Evolutionary conservation across 2,329 filamentous ascomycete species (phyloP), one percentile per base, ranked within the genome.

Genomic region (Endothia cerciana): DNA sequence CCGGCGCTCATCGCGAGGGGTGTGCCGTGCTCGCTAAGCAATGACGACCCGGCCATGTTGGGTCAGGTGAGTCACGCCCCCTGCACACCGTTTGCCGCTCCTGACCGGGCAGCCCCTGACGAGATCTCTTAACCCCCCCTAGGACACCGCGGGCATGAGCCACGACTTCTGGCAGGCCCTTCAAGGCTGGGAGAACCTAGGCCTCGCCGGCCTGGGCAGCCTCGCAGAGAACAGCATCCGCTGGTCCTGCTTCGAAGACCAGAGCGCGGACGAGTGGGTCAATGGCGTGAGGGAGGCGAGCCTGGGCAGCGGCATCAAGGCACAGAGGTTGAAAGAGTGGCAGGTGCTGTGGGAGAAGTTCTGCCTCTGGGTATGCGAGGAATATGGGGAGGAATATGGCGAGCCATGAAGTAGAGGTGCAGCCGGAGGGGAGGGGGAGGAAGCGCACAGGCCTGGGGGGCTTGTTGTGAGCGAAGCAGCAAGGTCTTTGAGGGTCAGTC

Each of bases 111-210:
- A 19, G 11, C 47, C 6, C 6, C 33, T 13, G 22, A 3, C n/a
- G n/a, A 25, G 5, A 41, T 41, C 22, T 33, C 33, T n/a, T 1
- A 15, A n/a, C n/a, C 25, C 5, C 17, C 30, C 15, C 11, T 38
- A 63, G 73, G 91, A 91, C 65, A 87, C 85, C 7, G 90, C 89
- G 33, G 93, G 92, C 45, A 89, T 95, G 84, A 94, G 91, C 1
- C 92, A 97, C 77, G 93, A 97, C 78, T 97, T 97, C 77, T 97
- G 93, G 92, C 93, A 97, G 77, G 91, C 91, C 1, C 80, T 97
- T 25, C 93, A 97, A 77, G 94, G 92, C 0, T 95, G 94, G 87
- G 90, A 97, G 66, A 97, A 96, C 73, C 85, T 97, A 17, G 95
- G 94, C 0, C 83, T 98, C 2, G 93, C 92, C 13, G 94, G 94